Base-by-base conservation (phyloP, 2,329 filamentous ascomycete species). In the Fusarium newnesense region DNA sequence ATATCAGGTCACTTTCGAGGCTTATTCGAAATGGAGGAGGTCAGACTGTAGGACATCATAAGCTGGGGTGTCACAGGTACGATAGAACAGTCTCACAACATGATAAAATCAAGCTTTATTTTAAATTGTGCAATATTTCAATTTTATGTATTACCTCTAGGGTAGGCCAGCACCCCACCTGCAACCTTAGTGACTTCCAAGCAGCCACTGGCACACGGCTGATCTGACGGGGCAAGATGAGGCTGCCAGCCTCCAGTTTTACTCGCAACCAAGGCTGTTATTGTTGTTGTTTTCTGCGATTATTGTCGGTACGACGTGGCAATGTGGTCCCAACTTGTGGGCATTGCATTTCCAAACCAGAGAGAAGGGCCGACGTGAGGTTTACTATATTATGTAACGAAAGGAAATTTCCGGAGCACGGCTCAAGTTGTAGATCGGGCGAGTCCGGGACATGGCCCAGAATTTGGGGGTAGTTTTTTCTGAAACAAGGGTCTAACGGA, bases 301-400 rank as follows among this genome's bases (percentile, higher is more conserved):
- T 84, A 68, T 37, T 54, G n/a, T n/a, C 36, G 39, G 37, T 50
- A 39, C 28, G 32, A 46, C 7, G 79, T 87, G 12, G 80, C 81
- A 18, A 81, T 77, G 76, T 87, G 19, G 82, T 88, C 47, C 73
- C 77, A 49, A 87, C 87, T 72, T 87, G 71, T 84, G 66, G 86
- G 85, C 40, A 87, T 87, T 66, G 79, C 64, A 75, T 85, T 79
- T 47, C 79, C 79, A 47, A 81, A 83, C 82, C 78, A 28, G 11
- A 46, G 59, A 64, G 34, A 80, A 85, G 86, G 84, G 82, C 84
- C 62, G 81, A 63, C 47, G 47, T 49, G 60, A 56, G 34, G 57
- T 69, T 62, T 47, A 57, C 66, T 32, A 53, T 42, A 39, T 66
- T 69, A 70, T 65, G 67, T 75, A 65, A 70, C 84, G 59, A 57